Conservation (phyloP, 2,329 filamentous ascomycete species). For the Cytospora mali region DNA sequence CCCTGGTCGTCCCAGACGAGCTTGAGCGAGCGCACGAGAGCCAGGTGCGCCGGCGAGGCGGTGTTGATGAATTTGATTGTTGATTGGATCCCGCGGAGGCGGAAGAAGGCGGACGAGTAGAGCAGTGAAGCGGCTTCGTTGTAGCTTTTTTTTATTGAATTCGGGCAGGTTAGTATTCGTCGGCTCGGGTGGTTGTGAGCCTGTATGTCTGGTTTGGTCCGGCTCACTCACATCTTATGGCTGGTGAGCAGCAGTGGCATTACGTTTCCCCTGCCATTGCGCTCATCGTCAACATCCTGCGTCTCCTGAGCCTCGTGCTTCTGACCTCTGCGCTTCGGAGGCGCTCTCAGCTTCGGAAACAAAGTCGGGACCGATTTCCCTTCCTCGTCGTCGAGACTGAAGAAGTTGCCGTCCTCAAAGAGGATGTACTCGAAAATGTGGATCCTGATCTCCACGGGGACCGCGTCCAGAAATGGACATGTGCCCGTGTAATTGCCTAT, state of each 20-base stretch:
- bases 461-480: conserved; percentile 21
- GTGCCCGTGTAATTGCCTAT: conserved; percentile 9
- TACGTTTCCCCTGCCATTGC: conserved; percentile 18
- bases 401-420: conserved; percentile 27
- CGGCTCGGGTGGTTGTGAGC: neutral
- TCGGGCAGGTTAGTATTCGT: neutral
- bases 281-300: neutral
- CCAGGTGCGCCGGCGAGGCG: conserved; percentile 22
- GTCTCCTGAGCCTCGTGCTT: conserved; percentile 8
- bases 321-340: neutral
- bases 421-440: conserved; percentile 28
- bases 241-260: conserved; percentile 26
- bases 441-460: conserved; percentile 26
- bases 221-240: conserved; percentile 25
- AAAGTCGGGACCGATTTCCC: conserved; percentile 23
- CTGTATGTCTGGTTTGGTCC: neutral
- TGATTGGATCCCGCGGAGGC: conserved; percentile 27
- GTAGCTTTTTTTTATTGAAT: conserved; percentile 22
- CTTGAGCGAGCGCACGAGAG: conserved; percentile 26
- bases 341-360: conserved; percentile 26
- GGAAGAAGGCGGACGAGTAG: conserved; percentile 28
- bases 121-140: conserved; percentile 22
- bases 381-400: conserved; percentile 28
- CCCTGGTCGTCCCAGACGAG: conserved; percentile 29
- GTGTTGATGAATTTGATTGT: conserved; percentile 27